Evolutionary conservation across 371 early-diverging fungal species (phyloP).

Genomic region (Zancudomyces culisetae): DNA sequence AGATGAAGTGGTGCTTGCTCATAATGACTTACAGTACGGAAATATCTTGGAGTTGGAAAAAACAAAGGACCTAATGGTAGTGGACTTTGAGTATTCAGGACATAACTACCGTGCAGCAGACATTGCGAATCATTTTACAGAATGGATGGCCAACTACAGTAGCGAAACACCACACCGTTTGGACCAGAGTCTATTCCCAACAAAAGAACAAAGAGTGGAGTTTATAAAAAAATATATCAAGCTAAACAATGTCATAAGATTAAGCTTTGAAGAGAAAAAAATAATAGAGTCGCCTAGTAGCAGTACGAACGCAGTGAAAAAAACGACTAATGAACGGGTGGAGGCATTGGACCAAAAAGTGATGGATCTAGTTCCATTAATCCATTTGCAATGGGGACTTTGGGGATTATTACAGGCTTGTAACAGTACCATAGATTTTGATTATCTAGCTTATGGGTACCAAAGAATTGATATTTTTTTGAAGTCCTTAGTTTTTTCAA

Average conservation of each 20-base stretch:
- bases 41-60: slow-evolving; percentile 42
- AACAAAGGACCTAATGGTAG: slow-evolving; percentile 39
- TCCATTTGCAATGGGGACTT: slow-evolving; percentile 60
- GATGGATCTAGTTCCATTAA: slow-evolving; percentile 32
- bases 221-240: slow-evolving; percentile 50
- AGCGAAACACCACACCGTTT: slow-evolving; percentile 28
- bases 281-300: slow-evolving; percentile 2
- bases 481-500: too few relatives aligned
- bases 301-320: not conserved
- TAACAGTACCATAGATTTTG: slow-evolving; percentile 63
- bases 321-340: slow-evolving; percentile 5
- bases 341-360: slow-evolving; percentile 18
- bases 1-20: slow-evolving; percentile 58
- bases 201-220: slow-evolving; percentile 26
- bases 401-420: slow-evolving; percentile 69
- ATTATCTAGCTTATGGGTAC: slow-evolving; percentile 48
- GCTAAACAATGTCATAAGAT: not conserved
- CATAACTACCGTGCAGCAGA: slow-evolving; percentile 67
- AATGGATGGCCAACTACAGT: slow-evolving; percentile 73
- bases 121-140: slow-evolving; percentile 78
- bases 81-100: slow-evolving; percentile 77
- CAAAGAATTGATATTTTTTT: slow-evolving; percentile 24
- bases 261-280: not conserved
- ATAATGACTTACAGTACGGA: slow-evolving; percentile 75
- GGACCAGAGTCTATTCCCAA: slow-evolving; percentile 32